phyloP scores from a whole-genome alignment of 352 stramenopile genomes.

The Aphanomyces invadans region DNA sequence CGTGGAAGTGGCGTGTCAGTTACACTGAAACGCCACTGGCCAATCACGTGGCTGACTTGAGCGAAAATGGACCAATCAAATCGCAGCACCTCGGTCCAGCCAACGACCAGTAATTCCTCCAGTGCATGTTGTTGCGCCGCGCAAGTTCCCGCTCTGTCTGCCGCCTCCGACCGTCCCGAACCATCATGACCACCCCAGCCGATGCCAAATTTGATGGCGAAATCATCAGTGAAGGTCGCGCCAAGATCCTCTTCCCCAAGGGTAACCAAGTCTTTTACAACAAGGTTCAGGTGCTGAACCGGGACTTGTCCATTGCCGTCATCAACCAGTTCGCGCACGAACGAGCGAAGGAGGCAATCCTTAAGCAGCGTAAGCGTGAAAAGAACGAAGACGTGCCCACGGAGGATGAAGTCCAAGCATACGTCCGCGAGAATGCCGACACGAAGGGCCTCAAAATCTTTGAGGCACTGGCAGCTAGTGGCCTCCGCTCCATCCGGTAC shows the following conservation, averaged over 20 bases:
- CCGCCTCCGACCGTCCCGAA: not conserved
- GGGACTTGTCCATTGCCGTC: slow-evolving; percentile 97
- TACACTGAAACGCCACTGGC: slow-evolving; percentile 1
- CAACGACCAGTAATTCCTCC: slow-evolving; percentile 3
- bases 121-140: slow-evolving; percentile 3
- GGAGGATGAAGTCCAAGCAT: slow-evolving; percentile 66
- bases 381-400: slow-evolving; percentile 45
- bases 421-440: slow-evolving; percentile 51
- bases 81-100: not conserved
- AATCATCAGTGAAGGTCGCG: slow-evolving; percentile 84
- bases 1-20: too few species aligned
- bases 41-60: not conserved
- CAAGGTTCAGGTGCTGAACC: slow-evolving; percentile 96
- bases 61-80: not conserved
- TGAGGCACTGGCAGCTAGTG: slow-evolving; percentile 96
- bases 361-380: slow-evolving; percentile 62
- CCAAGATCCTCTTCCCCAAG: slow-evolving; percentile 87
- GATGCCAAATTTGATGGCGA: slow-evolving; percentile 54
- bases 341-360: slow-evolving; percentile 52
- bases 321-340: slow-evolving; percentile 95
- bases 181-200: slow-evolving; percentile 30
- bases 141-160: not conserved
- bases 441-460: slow-evolving; percentile 94
- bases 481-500: slow-evolving; percentile 98
- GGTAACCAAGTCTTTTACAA: slow-evolving; percentile 92